These are phyloP conservation scores for Xylariomycetidae sp. DNA, from an alignment of 2,329 filamentous ascomycete genomes.

Conservation along the genomic window DNA sequence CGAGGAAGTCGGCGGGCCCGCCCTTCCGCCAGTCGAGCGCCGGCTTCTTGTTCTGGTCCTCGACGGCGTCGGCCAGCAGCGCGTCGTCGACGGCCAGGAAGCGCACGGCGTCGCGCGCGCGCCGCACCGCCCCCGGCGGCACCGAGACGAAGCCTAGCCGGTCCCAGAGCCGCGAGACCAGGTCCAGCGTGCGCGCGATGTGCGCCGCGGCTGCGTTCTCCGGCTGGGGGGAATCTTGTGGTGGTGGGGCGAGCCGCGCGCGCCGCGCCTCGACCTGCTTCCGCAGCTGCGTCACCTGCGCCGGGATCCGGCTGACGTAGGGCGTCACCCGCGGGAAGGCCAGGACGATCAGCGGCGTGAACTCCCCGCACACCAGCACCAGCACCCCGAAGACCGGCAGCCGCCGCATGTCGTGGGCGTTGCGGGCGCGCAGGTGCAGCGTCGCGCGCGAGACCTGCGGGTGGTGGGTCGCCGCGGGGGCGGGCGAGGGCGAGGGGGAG, in stretches of 20 bases:
- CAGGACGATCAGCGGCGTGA: slow-evolving; percentile 74
- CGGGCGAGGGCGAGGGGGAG: slow-evolving; percentile 16
- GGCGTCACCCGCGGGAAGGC: slow-evolving; percentile 67
- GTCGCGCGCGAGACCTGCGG: slow-evolving; percentile 54
- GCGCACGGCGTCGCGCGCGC: too few species aligned
- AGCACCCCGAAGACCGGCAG: slow-evolving; percentile 74
- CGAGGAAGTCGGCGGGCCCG: slow-evolving; percentile 48
- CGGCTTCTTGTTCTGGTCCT: not conserved
- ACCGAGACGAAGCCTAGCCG: slow-evolving; percentile 40
- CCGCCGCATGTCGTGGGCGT: slow-evolving; percentile 65
- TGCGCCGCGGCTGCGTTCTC: slow-evolving; percentile 15
- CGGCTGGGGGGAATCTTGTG: too few species aligned
- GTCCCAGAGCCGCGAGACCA: slow-evolving; percentile 46
- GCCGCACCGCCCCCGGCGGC: too few species aligned
- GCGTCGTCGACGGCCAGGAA: slow-evolving; percentile 61
- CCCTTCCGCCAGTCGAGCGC: slow-evolving; percentile 29
- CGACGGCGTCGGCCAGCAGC: slow-evolving; percentile 53
- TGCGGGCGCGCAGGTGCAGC: slow-evolving; percentile 64
- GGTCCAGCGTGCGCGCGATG: slow-evolving; percentile 20
- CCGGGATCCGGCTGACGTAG: slow-evolving; percentile 74
- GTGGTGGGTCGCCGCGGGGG: slow-evolving; percentile 28
- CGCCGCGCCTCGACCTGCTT: slow-evolving; percentile 48
- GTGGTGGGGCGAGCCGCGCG: too few species aligned
- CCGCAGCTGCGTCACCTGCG: slow-evolving; percentile 58
- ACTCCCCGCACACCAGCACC: slow-evolving; percentile 74